Percentiles rank a stretch among this genome's conserved stretches.
These are phyloP conservation scores for Glycyrrhiza uralensis DNA, from an alignment of 306 rosid genomes.

Conservation along the genomic window DNA sequence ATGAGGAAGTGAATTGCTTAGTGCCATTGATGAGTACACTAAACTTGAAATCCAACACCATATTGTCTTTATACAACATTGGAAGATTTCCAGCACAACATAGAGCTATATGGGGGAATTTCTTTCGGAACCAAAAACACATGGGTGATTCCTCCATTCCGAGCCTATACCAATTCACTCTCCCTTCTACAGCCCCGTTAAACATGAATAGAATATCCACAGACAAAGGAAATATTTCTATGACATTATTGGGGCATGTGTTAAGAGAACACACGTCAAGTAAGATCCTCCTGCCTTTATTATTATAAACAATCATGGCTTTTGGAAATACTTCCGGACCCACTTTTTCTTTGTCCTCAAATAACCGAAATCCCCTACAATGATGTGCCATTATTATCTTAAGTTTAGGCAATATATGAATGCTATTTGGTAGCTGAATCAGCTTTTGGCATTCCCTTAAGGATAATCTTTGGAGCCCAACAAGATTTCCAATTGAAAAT, in stretches of 20 bases:
- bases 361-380: not conserved
- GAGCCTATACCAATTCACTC: not conserved
- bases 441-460: not conserved
- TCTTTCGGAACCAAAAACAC: not conserved
- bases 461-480: not conserved
- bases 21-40: slow-evolving; percentile 10
- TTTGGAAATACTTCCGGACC: not conserved
- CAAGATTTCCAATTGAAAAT: not conserved
- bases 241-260: not conserved
- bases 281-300: not conserved
- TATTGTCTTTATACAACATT: not conserved
- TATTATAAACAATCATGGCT: not conserved
- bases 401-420: not conserved
- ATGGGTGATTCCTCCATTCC: not conserved
- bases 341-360: not conserved
- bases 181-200: not conserved
- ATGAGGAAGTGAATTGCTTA: not conserved
- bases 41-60: not conserved
- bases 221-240: not conserved
- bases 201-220: not conserved
- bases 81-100: not conserved
- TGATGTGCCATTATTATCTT: not conserved
- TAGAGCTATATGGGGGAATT: not conserved
- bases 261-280: not conserved
- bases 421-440: not conserved